These are phyloP conservation scores for Plasmopara muralis DNA, from an alignment of 352 stramenopile genomes.

Conservation along the genomic window DNA sequence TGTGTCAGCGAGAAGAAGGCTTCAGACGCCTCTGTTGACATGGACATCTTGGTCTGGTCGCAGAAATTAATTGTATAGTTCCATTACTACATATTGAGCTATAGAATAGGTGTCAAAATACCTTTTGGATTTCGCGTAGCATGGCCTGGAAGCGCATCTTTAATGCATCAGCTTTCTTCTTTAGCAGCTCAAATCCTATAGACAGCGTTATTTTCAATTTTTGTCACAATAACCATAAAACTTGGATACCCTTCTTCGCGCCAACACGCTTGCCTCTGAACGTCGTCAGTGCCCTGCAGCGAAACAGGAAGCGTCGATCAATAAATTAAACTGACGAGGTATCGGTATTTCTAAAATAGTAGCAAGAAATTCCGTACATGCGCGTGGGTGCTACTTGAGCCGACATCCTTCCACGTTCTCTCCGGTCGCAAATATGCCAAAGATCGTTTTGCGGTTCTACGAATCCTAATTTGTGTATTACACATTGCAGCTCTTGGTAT, in stretches of 20 bases:
- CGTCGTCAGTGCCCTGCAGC: conserved; percentile 68
- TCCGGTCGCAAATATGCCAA: conserved; percentile 7
- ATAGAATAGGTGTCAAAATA: conserved; percentile 5
- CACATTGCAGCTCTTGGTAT: neutral
- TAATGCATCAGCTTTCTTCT: conserved; percentile 99
- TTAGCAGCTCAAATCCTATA: conserved; percentile 78
- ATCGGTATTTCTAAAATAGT: neutral
- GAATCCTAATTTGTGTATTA: conserved; percentile 7
- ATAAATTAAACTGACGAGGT: neutral
- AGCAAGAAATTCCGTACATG: conserved; percentile 42
- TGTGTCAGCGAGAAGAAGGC: conserved; percentile 98
- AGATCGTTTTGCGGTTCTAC: conserved; percentile 12
- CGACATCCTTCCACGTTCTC: conserved; percentile 19
- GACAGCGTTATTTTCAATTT: neutral
- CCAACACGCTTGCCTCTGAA: conserved; percentile 79
- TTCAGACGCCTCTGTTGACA: conserved; percentile 84
- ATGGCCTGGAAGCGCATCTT: conserved; percentile 93
- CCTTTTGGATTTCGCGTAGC: conserved; percentile 84
- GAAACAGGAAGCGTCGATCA: conserved; percentile 7
- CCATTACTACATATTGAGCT: neutral
- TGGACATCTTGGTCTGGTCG: conserved; percentile 77
- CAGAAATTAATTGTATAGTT: neutral
- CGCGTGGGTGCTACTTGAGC: conserved; percentile 70
- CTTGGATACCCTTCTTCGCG: conserved; percentile 72
- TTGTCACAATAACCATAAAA: neutral